Evolutionary conservation across 2,329 filamentous ascomycete species (phyloP).

Genomic region (Colletotrichum theobromicola): DNA sequence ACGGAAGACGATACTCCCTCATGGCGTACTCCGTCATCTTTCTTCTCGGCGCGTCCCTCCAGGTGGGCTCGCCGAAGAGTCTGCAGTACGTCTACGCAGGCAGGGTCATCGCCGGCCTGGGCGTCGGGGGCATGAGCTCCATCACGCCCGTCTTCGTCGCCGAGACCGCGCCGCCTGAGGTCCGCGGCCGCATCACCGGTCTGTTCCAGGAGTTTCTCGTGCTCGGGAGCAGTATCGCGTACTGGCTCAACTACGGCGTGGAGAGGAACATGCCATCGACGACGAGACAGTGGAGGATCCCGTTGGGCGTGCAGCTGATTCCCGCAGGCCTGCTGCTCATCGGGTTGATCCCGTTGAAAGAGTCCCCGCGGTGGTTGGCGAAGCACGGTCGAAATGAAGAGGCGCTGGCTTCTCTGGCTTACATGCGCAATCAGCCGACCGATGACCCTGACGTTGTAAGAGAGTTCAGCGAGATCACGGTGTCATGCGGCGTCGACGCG

Average conservation of each 20-base stretch:
- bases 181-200: neutral
- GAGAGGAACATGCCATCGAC: neutral
- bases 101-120: neutral
- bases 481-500: neutral
- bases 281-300: neutral
- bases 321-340: neutral
- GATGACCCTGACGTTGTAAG: neutral
- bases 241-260: neutral
- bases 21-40: neutral
- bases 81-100: neutral
- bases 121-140: neutral
- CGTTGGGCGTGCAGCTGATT: neutral
- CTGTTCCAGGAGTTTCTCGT: neutral
- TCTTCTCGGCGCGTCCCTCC: neutral
- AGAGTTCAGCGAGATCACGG: neutral
- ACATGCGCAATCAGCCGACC: neutral
- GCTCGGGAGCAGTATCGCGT: neutral
- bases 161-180: constrained; percentile 18
- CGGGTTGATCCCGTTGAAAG: neutral
- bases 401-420: neutral
- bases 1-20: neutral
- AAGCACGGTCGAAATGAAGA: neutral
- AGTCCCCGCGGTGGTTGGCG: neutral
- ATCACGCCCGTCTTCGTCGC: neutral
- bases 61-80: neutral